Conservation (phyloP, 495 filamentous ascomycete genomes). For the Neurospora cerealis region DNA sequence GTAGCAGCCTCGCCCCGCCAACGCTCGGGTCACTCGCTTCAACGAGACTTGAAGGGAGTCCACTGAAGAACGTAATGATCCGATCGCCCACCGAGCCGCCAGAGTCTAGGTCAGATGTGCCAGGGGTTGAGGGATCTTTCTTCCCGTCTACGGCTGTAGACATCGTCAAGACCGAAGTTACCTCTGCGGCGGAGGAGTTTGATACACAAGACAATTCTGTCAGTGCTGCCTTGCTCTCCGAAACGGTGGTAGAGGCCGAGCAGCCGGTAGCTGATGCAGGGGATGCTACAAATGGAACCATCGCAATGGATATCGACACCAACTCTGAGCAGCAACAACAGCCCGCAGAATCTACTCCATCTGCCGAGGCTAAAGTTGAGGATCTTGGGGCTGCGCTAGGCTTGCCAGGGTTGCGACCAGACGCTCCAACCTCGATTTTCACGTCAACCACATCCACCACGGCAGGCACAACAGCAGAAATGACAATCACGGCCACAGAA, state of each 20-base stretch:
- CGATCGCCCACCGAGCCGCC: constrained; percentile 25
- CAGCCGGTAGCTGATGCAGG: not conserved
- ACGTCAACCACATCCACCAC: not conserved
- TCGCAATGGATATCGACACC: constrained; percentile 30
- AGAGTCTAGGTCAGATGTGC: constrained; percentile 28
- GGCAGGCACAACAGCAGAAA: not conserved
- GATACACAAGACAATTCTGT: not conserved
- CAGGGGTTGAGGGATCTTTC: not conserved
- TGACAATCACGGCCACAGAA: not conserved
- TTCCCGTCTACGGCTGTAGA: not conserved
- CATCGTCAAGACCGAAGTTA: not conserved
- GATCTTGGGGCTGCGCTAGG: not conserved
- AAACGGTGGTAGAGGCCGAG: not conserved
- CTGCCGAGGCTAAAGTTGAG: not conserved
- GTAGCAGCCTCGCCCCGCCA: not conserved
- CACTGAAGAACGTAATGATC: constrained; percentile 35
- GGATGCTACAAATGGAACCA: not conserved
- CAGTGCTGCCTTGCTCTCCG: constrained; percentile 1
- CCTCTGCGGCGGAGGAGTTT: constrained; percentile 1
- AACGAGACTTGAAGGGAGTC: constrained; percentile 34
- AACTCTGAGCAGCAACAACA: not conserved
- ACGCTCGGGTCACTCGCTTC: constrained; percentile 4
- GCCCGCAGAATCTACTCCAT: not conserved
- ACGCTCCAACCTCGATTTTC: not conserved
- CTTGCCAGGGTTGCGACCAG: not conserved